These are phyloP conservation scores for Microstegium vimineum DNA, from an alignment of 176 grass and related monocot species.

Conservation along the genomic window DNA sequence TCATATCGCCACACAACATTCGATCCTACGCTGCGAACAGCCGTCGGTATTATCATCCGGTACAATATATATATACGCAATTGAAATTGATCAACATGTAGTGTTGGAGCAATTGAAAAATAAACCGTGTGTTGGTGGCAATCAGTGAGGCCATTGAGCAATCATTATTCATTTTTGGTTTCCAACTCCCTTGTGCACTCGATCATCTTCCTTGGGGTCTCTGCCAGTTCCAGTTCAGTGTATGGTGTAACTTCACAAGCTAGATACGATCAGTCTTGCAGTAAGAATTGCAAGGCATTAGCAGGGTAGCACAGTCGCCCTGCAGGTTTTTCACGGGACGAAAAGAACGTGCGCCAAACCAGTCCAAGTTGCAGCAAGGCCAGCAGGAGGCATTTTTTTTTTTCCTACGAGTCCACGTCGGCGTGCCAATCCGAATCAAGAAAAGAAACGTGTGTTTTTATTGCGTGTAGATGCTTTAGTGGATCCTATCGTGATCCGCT, in stretches of 20 bases:
- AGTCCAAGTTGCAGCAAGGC: neutral
- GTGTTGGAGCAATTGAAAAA: neutral
- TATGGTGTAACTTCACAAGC: neutral
- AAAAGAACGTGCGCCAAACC: slow-evolving; percentile 2
- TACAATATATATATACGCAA: neutral
- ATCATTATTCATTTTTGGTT: neutral
- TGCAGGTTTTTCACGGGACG: neutral
- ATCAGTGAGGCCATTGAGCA: neutral
- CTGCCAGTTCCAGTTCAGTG: neutral
- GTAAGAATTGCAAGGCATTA: neutral
- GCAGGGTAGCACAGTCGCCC: neutral
- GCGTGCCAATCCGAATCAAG: slow-evolving; percentile 21
- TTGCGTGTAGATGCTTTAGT: neutral
- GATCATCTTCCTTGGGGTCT: neutral
- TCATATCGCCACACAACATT: neutral
- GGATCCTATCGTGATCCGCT: neutral
- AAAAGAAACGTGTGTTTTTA: neutral
- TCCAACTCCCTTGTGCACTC: neutral
- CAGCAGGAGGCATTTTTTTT: neutral
- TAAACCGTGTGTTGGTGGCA: neutral
- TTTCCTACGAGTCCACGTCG: slow-evolving; percentile 3
- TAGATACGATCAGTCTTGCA: neutral
- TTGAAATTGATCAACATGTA: neutral
- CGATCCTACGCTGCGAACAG: neutral
- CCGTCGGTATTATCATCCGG: neutral